A percentile compares a stretch with the other conserved stretches of the same genome.
These are phyloP conservation scores for Calonectria fujianensis DNA, from an alignment of 2,329 filamentous ascomycete species.

Conservation along the genomic window DNA sequence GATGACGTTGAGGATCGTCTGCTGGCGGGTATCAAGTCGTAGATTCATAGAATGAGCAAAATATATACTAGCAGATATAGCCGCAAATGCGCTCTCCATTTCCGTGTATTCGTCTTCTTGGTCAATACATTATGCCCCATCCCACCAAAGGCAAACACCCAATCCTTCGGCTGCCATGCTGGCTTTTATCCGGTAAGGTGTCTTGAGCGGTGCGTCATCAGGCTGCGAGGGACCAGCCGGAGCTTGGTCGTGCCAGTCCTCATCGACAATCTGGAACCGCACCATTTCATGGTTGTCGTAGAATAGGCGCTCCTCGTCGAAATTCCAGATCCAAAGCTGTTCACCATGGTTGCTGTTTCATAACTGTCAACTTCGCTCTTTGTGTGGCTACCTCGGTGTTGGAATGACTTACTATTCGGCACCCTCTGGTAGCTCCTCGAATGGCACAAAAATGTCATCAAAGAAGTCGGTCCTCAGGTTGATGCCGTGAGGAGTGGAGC, in stretches of 20 bases:
- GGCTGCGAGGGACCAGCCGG: slow-evolving; percentile 80
- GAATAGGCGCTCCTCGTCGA: slow-evolving; percentile 83
- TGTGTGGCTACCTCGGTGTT: slow-evolving; percentile 40
- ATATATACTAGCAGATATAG: slow-evolving; percentile 52
- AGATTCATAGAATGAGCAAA: slow-evolving; percentile 58
- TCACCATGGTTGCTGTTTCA: slow-evolving; percentile 79
- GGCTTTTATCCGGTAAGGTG: slow-evolving; percentile 82
- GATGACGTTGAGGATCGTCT: slow-evolving; percentile 92
- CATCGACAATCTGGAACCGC: slow-evolving; percentile 88
- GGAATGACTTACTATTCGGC: slow-evolving; percentile 78
- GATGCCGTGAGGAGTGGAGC: slow-evolving; percentile 82
- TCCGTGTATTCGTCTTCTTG: slow-evolving; percentile 29
- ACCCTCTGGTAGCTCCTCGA: slow-evolving; percentile 83
- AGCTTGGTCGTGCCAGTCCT: slow-evolving; percentile 93
- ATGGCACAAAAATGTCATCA: slow-evolving; percentile 89
- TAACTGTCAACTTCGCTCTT: slow-evolving; percentile 36
- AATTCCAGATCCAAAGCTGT: slow-evolving; percentile 89
- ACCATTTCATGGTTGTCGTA: slow-evolving; percentile 95
- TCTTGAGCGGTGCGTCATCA: slow-evolving; percentile 76
- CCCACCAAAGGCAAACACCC: slow-evolving; percentile 80
- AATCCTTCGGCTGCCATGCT: slow-evolving; percentile 79
- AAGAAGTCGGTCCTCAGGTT: slow-evolving; percentile 93
- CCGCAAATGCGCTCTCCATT: slow-evolving; percentile 44
- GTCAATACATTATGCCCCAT: slow-evolving; percentile 57
- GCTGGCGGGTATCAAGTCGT: slow-evolving; percentile 72